phyloP scores from a whole-genome alignment of 306 rosid species.

The Spatholobus suberectus region DNA sequence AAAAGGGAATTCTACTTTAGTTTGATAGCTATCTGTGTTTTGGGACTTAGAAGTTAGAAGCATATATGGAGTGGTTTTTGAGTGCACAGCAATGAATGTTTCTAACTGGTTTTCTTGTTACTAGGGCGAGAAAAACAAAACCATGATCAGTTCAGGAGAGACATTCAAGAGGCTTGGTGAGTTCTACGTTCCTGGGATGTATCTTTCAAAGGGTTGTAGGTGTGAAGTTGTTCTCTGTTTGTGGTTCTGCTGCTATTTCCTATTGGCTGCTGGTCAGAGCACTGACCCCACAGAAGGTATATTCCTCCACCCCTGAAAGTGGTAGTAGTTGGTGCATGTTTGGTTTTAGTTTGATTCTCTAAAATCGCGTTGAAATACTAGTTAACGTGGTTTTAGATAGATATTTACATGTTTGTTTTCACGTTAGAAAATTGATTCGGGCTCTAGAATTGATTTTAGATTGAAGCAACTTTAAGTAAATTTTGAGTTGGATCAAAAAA shows the following conservation, averaged over 20 bases:
- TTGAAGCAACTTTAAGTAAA: no score
- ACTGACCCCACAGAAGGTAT: slow-evolving; percentile 77
- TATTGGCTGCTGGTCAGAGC: slow-evolving; percentile 44
- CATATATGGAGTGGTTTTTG: neutral
- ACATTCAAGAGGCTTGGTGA: slow-evolving; percentile 23
- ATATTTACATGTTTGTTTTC: no score
- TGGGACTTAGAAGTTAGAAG: slow-evolving; percentile 5
- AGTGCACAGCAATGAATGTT: slow-evolving; percentile 17
- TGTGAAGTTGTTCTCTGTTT: slow-evolving; percentile 49
- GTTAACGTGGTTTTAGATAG: no score
- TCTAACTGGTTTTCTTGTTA: slow-evolving; percentile 43
- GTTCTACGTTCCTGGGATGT: slow-evolving; percentile 51
- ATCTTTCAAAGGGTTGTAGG: slow-evolving; percentile 52
- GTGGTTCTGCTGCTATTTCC: slow-evolving; percentile 59
- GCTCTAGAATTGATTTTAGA: no score
- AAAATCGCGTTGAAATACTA: no score
- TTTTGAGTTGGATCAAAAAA: no score
- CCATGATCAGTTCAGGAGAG: slow-evolving; percentile 32
- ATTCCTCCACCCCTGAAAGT: neutral
- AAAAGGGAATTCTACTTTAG: neutral
- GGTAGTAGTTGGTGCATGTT: no score
- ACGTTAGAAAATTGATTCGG: no score
- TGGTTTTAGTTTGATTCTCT: no score
- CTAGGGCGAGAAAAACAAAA: slow-evolving; percentile 43
- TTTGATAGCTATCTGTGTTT: slow-evolving; percentile 3